These are phyloP conservation scores for Kodamaea jinghongensis DNA, from an alignment of 805 yeast genomes.

Conservation along the genomic window DNA sequence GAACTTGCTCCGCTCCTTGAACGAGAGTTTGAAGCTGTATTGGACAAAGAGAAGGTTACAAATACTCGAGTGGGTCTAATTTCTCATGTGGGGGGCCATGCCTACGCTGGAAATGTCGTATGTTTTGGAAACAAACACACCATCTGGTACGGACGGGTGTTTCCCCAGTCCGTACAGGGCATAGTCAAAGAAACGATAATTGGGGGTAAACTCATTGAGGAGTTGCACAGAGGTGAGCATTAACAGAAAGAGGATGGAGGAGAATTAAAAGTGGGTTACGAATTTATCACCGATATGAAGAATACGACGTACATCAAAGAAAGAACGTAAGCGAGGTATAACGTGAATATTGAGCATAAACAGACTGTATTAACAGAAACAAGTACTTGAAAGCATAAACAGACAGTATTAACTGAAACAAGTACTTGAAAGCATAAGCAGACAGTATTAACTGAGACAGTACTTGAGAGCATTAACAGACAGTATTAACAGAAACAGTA, in stretches of 20 bases:
- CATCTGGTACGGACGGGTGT: slow-evolving; percentile 78
- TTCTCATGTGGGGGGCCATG: slow-evolving; percentile 86
- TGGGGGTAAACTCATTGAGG: slow-evolving; percentile 49
- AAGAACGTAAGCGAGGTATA: too few species aligned
- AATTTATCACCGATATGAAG: too few species aligned
- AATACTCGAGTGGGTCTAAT: slow-evolving; percentile 48
- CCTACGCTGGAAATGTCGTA: slow-evolving; percentile 78
- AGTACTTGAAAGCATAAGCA: too few species aligned
- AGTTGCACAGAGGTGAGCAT: slow-evolving; percentile 55
- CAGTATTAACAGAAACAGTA: too few species aligned
- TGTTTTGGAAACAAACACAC: slow-evolving; percentile 41
- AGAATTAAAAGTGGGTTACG: neutral
- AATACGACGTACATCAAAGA: too few species aligned
- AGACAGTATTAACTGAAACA: too few species aligned
- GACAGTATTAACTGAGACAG: too few species aligned
- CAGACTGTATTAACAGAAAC: too few species aligned
- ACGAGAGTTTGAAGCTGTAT: slow-evolving; percentile 49
- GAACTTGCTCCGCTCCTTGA: slow-evolving; percentile 55
- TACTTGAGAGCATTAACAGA: too few species aligned
- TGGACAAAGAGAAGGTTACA: slow-evolving; percentile 26
- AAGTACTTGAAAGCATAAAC: too few species aligned
- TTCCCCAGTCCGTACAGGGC: slow-evolving; percentile 64
- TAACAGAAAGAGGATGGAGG: neutral
- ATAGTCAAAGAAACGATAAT: slow-evolving; percentile 55
- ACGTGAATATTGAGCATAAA: too few species aligned